Conservation (phyloP, 208 protist species). For the Crithidia sp. region DNA sequence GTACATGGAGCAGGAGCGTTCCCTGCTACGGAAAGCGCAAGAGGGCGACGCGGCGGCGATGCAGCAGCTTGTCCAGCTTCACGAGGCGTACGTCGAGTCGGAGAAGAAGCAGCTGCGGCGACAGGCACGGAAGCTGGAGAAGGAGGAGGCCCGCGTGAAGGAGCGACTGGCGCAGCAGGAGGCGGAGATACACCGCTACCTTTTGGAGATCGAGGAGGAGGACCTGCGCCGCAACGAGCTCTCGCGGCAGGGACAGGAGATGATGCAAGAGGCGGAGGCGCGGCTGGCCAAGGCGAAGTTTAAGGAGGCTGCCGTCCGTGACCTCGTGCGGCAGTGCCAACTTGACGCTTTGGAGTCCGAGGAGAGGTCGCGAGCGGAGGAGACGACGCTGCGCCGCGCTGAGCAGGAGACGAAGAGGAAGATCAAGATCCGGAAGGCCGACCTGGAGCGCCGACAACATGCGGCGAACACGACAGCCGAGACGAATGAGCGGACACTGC, state of each 20-base stretch:
- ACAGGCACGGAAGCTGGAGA: constrained; percentile 38
- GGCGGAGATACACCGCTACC: constrained; percentile 54
- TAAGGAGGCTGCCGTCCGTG: constrained; percentile 56
- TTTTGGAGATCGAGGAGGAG: constrained; percentile 63
- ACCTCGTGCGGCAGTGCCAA: constrained; percentile 42
- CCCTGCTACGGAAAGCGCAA: constrained; percentile 14
- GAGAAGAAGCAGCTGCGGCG: constrained; percentile 41
- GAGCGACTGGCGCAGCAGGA: constrained; percentile 57
- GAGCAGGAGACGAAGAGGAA: constrained; percentile 33
- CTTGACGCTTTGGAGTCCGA: constrained; percentile 53
- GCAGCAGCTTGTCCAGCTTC: constrained; percentile 24
- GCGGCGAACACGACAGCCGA: constrained; percentile 39
- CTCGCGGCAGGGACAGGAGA: constrained; percentile 44
- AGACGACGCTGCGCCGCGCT: constrained; percentile 43
- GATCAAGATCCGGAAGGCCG: constrained; percentile 47
- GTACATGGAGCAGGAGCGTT: constrained; percentile 32
- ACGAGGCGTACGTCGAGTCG: constrained; percentile 27
- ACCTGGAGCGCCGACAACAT: constrained; percentile 43
- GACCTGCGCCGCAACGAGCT: constrained; percentile 44
- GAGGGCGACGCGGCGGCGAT: constrained; percentile 17
- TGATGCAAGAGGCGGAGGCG: constrained; percentile 52
- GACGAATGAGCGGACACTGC: constrained; percentile 54
- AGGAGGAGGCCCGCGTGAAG: constrained; percentile 44
- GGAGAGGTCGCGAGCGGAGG: constrained; percentile 42
- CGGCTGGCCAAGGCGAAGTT: constrained; percentile 44